These are phyloP conservation scores for Coprinopsis strossmayeri DNA, from an alignment of 768 basidiomycete species.

Conservation along the genomic window DNA sequence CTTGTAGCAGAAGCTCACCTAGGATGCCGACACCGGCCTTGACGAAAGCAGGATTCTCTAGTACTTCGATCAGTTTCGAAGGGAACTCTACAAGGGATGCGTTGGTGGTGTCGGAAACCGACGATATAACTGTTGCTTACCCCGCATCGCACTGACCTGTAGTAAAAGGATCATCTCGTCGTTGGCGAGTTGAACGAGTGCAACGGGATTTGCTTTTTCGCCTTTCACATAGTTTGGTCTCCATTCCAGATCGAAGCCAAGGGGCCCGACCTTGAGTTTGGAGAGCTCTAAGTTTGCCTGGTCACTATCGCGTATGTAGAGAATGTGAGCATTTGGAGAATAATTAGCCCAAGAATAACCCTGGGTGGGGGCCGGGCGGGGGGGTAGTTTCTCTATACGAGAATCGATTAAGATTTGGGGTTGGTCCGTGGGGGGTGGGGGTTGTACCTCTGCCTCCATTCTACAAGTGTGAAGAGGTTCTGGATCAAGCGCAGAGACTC, in stretches of 20 bases:
- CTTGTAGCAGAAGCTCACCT: conserved; percentile 36
- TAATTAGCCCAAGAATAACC: conserved; percentile 31
- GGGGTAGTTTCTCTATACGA: conserved; percentile 16
- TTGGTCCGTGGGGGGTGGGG: conserved; percentile 5
- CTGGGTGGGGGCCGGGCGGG: conserved; percentile 24
- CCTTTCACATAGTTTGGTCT: conserved; percentile 54
- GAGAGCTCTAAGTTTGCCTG: conserved; percentile 26
- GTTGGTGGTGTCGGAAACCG: neutral
- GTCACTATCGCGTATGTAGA: conserved; percentile 29
- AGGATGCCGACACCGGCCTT: conserved; percentile 77
- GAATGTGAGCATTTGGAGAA: conserved; percentile 22
- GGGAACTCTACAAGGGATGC: conserved; percentile 41
- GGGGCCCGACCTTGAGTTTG: conserved; percentile 22
- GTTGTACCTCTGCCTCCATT: neutral
- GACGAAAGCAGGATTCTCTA: conserved; percentile 44
- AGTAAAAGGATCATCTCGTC: conserved; percentile 50
- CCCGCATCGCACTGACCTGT: conserved; percentile 57
- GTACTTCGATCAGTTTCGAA: conserved; percentile 38
- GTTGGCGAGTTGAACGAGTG: conserved; percentile 68
- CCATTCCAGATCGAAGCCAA: conserved; percentile 82
- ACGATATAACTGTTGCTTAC: conserved; percentile 19
- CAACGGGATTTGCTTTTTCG: conserved; percentile 54
- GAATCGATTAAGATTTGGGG: neutral
- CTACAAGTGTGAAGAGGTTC: too few relatives aligned
- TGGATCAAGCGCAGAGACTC: too few relatives aligned